These are phyloP conservation scores for Colletotrichum kahawae DNA, from an alignment of 2,329 filamentous ascomycete genomes.

Conservation along the genomic window DNA sequence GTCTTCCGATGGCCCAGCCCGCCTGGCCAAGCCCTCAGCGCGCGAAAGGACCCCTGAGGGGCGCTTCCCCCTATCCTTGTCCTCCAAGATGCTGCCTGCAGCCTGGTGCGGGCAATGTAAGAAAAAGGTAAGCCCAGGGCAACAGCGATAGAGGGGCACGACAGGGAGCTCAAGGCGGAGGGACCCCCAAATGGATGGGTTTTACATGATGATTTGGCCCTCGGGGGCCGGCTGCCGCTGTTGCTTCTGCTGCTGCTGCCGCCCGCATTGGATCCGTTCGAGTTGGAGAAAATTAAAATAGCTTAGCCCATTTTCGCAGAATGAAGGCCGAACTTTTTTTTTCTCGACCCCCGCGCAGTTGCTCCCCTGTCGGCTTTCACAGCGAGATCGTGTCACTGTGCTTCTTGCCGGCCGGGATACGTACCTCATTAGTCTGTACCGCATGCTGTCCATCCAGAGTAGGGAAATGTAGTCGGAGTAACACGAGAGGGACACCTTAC, in stretches of 20 bases:
- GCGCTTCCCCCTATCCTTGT: neutral
- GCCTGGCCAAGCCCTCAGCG: neutral
- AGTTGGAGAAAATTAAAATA: neutral
- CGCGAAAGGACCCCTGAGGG: neutral
- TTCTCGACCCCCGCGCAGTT: neutral
- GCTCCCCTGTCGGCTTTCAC: neutral
- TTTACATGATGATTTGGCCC: neutral
- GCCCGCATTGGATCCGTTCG: neutral
- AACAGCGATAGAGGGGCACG: neutral
- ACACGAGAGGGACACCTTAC: slow-evolving; percentile 12
- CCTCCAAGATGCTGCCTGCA: neutral
- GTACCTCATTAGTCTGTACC: neutral
- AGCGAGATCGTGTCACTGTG: neutral
- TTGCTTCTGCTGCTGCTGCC: neutral
- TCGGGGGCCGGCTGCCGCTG: neutral
- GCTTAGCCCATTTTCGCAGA: neutral
- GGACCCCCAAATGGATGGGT: neutral
- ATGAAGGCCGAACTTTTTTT: neutral
- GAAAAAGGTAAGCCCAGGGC: neutral
- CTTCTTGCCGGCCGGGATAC: neutral
- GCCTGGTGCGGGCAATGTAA: neutral
- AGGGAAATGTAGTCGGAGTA: neutral
- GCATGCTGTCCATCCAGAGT: neutral
- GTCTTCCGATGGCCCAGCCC: neutral
- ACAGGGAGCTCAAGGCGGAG: neutral